Percentiles rank a stretch among this genome's conserved stretches.
Conservation (phyloP, 441 rosid genomes). For the Croton laevigatus region DNA sequence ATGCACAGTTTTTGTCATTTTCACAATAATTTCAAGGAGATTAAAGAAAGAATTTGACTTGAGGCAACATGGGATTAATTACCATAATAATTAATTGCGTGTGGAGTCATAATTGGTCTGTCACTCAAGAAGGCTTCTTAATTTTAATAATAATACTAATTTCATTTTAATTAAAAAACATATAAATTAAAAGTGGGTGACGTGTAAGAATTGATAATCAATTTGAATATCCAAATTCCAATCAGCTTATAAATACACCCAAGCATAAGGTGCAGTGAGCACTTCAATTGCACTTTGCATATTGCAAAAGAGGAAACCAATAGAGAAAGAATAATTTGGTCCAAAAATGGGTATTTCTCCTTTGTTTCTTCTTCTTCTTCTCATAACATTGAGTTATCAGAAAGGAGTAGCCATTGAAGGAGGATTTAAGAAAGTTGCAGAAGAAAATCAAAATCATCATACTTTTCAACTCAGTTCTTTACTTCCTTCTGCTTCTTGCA, state of each 20-base stretch:
- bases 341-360: background rate
- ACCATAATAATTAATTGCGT: no score
- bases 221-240: background rate
- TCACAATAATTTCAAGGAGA: no score
- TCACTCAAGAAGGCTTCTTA: background rate
- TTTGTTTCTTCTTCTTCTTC: constrained; percentile 15
- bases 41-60: no score
- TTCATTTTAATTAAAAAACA: background rate
- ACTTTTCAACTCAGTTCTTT: constrained; percentile 43
- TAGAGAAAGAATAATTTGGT: no score
- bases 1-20: no score
- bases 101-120: no score
- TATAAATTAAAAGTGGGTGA: constrained; percentile 16
- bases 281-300: no score
- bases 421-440: constrained; percentile 10
- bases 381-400: background rate
- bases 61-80: no score
- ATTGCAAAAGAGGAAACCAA: no score
- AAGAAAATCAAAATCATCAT: constrained; percentile 19
- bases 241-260: constrained; percentile 23
- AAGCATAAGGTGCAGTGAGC: background rate
- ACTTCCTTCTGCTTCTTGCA: constrained; percentile 42
- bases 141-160: background rate
- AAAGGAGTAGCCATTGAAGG: constrained; percentile 16
- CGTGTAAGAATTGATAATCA: constrained; percentile 18